phyloP scores from a whole-genome alignment of 352 stramenopile genomes.

The Globisporangium radiosum region DNA sequence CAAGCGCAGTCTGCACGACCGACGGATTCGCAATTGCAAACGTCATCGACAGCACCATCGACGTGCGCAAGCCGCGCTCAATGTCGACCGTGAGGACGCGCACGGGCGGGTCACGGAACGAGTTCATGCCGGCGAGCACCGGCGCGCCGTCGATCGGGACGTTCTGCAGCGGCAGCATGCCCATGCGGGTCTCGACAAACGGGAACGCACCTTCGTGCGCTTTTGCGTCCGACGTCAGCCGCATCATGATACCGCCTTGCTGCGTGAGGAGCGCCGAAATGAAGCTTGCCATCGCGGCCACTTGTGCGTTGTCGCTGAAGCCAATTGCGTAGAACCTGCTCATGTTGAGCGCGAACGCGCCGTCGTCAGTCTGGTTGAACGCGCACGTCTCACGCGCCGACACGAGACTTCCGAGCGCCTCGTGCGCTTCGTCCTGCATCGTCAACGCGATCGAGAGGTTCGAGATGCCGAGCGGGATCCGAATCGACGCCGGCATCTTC shows the following conservation, averaged over 20 bases:
- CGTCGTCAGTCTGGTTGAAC: slow-evolving; percentile 50
- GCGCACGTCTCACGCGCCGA: slow-evolving; percentile 50
- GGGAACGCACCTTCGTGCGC: slow-evolving; percentile 54
- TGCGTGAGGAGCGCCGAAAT: slow-evolving; percentile 52
- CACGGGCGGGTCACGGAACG: slow-evolving; percentile 54
- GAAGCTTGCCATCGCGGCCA: slow-evolving; percentile 46
- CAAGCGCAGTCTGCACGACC: slow-evolving; percentile 52
- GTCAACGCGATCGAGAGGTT: slow-evolving; percentile 57
- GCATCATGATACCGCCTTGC: slow-evolving; percentile 54
- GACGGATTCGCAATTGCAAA: slow-evolving; percentile 72
- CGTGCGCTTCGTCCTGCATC: slow-evolving; percentile 31
- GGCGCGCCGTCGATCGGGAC: slow-evolving; percentile 56
- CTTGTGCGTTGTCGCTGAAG: slow-evolving; percentile 31
- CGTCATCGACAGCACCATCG: slow-evolving; percentile 60
- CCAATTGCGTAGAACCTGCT: slow-evolving; percentile 53
- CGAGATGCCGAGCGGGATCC: slow-evolving; percentile 57
- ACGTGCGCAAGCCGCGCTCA: slow-evolving; percentile 27
- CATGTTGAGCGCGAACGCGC: slow-evolving; percentile 72
- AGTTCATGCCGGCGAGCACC: slow-evolving; percentile 61
- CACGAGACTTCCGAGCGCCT: slow-evolving; percentile 38
- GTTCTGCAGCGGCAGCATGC: slow-evolving; percentile 48
- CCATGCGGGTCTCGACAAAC: slow-evolving; percentile 65
- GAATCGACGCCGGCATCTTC: slow-evolving; percentile 66
- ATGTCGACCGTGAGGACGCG: slow-evolving; percentile 65
- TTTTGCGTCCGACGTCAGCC: slow-evolving; percentile 25